Evolutionary conservation across 2,329 filamentous ascomycete genomes (phyloP).

Genomic region (Ascosphaera apis): DNA sequence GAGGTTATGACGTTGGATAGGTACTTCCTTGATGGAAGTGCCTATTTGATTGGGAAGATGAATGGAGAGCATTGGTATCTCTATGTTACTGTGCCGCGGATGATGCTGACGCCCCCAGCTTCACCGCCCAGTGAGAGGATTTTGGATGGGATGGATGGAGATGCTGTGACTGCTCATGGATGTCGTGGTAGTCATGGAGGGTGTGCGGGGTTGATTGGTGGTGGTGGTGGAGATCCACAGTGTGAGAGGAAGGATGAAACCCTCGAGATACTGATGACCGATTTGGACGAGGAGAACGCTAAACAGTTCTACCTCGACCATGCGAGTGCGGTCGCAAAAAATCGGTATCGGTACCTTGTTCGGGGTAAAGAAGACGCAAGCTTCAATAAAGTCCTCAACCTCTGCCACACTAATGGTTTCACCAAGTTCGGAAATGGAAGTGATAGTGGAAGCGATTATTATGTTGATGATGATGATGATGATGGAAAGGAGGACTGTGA

Average conservation of each 20-base stretch:
- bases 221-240: conserved; percentile 5
- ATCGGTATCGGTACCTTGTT: conserved; percentile 50
- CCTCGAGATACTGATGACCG: conserved; percentile 44
- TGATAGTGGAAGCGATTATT: conserved; percentile 37
- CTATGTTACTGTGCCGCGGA: conserved; percentile 78
- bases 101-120: conserved; percentile 54
- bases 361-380: conserved; percentile 37
- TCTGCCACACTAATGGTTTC: conserved; percentile 10
- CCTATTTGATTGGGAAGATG: conserved; percentile 99
- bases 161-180: too few relatives aligned
- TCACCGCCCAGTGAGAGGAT: conserved; percentile 40
- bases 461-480: conserved; percentile 33
- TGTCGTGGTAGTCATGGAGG: too few relatives aligned
- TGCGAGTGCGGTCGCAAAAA: conserved; percentile 76
- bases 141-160: conserved; percentile 27
- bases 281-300: conserved; percentile 41
- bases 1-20: conserved; percentile 84
- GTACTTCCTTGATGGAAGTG: conserved; percentile 77
- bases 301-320: conserved; percentile 50
- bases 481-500: conserved; percentile 22
- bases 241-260: conserved; percentile 24
- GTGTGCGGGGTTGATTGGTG: too few relatives aligned
- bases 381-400: too few relatives aligned
- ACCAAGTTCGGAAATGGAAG: conserved; percentile 66
- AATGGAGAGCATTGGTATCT: conserved; percentile 99